Base-by-base conservation (phyloP, 228 moss, liverwort and hornwort genomes). In the Sphagnum magellanicum region DNA sequence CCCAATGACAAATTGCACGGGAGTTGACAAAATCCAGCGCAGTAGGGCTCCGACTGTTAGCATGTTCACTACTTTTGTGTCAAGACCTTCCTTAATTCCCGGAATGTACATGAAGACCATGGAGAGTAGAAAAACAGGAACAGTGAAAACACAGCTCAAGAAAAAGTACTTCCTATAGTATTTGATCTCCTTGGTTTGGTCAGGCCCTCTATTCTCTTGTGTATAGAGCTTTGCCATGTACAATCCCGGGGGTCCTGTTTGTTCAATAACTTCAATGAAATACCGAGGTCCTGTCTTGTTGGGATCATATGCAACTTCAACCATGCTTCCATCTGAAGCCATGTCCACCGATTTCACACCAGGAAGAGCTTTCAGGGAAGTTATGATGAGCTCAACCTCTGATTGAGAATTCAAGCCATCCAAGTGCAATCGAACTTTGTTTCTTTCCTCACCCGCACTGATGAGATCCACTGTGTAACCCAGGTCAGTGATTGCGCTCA, bases 81-180 rank as follows among this genome's bases (percentile, higher is more conserved):
- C 90, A 79, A 98, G 73, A 12, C 81, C 82, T 32, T 80, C 83
- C 79, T 78, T 90, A 16, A 93, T 68, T 14, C 63, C 79, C 0
- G 98, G 98, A 52, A 93, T 86, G 77, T 93, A 89, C 90, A 78
- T 92, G 10, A 98, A 75, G 67, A 98, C 85, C 93, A 98, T 98
- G 65, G 93, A 79, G 48, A 98, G 81, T 48, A 98, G 76, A 61
- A 93, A 87, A 12, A 98, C 90, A 10, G 98, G 93, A 51, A 89
- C 70, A 4, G 98, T 98, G 75, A 98, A 98, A 32, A 98, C 85
- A 67, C 87, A 87, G 84, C 97, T 98, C 92, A 90, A 93, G 4
- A 90, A 78, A 59, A 98, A 98, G 50, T 80, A 82, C 59, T 67
- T 83, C 65, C 81, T 76, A 64, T 90, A 90, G 53, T 79, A 74